Evolutionary conservation across 1,284 basidiomycete genomes (phyloP), one percentile per base, ranked within the genome.

Genomic region (Apiotrichum akiyoshidainum): DNA sequence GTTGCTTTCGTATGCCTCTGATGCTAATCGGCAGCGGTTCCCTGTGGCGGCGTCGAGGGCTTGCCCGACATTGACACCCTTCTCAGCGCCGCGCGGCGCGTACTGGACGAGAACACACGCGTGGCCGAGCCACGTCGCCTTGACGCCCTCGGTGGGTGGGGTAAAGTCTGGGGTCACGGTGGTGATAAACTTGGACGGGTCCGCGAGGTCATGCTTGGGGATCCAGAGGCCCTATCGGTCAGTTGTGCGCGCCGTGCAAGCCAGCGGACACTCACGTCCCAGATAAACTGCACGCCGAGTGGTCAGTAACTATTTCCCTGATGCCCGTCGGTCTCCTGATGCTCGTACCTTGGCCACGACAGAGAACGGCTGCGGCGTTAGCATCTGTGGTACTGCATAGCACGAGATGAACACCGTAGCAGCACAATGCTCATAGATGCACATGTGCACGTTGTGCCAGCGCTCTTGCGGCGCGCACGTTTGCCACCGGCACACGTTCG

Each of bases 81-180:
- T 12, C 31, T 52, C 40, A 2, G 39, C 51, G 1, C 87, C 57
- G 26, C 54, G 54, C 0, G 55, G 42, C 17, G 52, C 58, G 41
- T 88, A 77, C 73, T 89, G 86, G 42, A 89, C 79, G 3, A 89
- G 75, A 72, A 86, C 87, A 63, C 84, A 86, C 0, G 88, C 88
- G 71, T 89, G 88, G 0, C 80, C 86, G 2, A 88, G 78, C 86
- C 86, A 89, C 0, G 87, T 89, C 10, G 84, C 81, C 68, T 87
- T 87, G 58, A 87, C 55, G 45, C 48, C 55, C 79, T 54, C 64
- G 16, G 31, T 52, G 13, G 58, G 52, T 4, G 58, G 47, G 1
- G 63, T 58, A 1, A 65, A 54, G 44, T 59, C 49, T 2, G 48
- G 41, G 6, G 31, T 50, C 12, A 47, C 39, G 34, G 33, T 51